Evolutionary conservation across 2,329 filamentous ascomycete genomes (phyloP).

Genomic region (Fusarium marasasianum): DNA sequence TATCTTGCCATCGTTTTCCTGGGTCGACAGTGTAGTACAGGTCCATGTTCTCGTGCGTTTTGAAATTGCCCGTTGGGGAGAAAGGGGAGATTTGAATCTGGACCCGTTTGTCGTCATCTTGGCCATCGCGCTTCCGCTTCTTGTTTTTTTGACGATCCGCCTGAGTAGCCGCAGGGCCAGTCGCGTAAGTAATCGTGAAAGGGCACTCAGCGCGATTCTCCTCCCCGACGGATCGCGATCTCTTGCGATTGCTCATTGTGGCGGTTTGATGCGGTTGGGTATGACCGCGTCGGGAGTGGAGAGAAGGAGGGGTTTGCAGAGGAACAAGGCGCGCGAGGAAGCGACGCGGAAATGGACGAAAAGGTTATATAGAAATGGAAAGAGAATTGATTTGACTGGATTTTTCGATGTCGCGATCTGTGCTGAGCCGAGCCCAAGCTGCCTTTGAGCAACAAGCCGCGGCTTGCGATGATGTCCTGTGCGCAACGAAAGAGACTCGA

Average conservation of each 20-base stretch:
- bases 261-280: slow-evolving; percentile 32
- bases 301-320: slow-evolving; percentile 42
- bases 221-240: slow-evolving; percentile 58
- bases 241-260: slow-evolving; percentile 57
- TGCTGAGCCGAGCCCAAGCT: slow-evolving; percentile 41
- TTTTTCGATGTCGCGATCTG: slow-evolving; percentile 35
- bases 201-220: slow-evolving; percentile 67
- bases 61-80: slow-evolving; percentile 63
- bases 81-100: slow-evolving; percentile 64
- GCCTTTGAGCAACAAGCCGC: slow-evolving; percentile 44
- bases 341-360: neutral
- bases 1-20: slow-evolving; percentile 63
- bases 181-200: slow-evolving; percentile 54
- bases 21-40: slow-evolving; percentile 64
- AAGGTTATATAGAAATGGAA: neutral
- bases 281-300: slow-evolving; percentile 40
- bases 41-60: slow-evolving; percentile 63
- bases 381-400: neutral
- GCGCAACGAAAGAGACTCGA: slow-evolving; percentile 40
- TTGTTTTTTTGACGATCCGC: slow-evolving; percentile 54
- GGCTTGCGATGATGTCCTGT: slow-evolving; percentile 45
- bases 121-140: slow-evolving; percentile 58
- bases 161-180: slow-evolving; percentile 44
- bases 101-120: slow-evolving; percentile 57
- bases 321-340: slow-evolving; percentile 32